Conservation (phyloP, 2,329 filamentous ascomycete species). For the Ophiostoma quercus region DNA sequence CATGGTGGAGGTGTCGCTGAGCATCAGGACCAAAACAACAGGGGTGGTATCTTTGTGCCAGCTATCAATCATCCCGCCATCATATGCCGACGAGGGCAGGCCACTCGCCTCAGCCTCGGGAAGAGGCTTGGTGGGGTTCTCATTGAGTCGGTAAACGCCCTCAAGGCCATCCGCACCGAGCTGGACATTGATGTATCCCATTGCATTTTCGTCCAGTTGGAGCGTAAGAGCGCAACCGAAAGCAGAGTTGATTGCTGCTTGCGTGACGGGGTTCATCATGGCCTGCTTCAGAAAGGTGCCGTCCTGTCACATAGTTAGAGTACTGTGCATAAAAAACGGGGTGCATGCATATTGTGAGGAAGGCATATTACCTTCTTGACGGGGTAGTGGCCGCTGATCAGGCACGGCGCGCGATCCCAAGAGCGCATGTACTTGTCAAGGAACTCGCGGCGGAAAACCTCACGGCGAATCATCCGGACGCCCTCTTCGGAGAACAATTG, state of each 20-base stretch:
- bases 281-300: constrained; percentile 14
- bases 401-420: constrained; percentile 25
- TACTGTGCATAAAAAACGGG: not conserved
- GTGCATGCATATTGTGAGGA: not conserved
- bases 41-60: constrained; percentile 27
- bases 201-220: constrained; percentile 24
- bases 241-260: constrained; percentile 10
- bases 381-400: constrained; percentile 24
- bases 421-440: constrained; percentile 27
- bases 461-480: constrained; percentile 26
- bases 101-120: not conserved
- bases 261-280: constrained; percentile 15
- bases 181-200: constrained; percentile 27
- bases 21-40: constrained; percentile 24
- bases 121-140: constrained; percentile 19
- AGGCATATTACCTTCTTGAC: constrained; percentile 8
- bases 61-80: constrained; percentile 19
- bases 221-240: constrained; percentile 8
- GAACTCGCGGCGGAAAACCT: constrained; percentile 25
- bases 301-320: not conserved
- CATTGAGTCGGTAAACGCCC: constrained; percentile 22
- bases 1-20: constrained; percentile 26
- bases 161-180: constrained; percentile 24
- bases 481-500: constrained; percentile 26
- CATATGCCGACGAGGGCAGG: constrained; percentile 11